phyloP scores from a whole-genome alignment of 257 asterid genomes.

The Gentiana dahurica region DNA sequence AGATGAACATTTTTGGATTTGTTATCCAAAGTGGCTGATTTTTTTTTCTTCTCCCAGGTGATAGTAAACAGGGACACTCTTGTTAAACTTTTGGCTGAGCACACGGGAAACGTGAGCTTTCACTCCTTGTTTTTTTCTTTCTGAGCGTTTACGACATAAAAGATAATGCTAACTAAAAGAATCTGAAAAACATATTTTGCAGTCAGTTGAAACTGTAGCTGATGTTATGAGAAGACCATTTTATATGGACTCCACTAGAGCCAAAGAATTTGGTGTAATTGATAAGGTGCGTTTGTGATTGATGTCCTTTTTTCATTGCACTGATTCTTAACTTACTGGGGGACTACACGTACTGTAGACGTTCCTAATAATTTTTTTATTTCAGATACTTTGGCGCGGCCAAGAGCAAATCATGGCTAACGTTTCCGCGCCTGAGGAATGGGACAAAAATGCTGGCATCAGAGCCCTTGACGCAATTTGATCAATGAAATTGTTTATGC shows the following conservation, averaged over 20 bases:
- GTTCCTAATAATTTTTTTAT: too few species aligned
- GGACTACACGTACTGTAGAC: too few species aligned
- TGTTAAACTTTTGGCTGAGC: slow-evolving; percentile 69
- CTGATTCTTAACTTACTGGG: neutral
- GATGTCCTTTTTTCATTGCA: neutral
- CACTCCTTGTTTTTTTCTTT: slow-evolving; percentile 8
- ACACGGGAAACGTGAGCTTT: slow-evolving; percentile 79
- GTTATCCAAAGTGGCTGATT: slow-evolving; percentile 7
- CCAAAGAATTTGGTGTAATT: slow-evolving; percentile 79
- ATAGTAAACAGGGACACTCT: slow-evolving; percentile 57
- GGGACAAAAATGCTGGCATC: slow-evolving; percentile 75
- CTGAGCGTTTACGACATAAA: neutral
- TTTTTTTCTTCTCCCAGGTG: slow-evolving; percentile 41
- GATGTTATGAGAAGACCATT: slow-evolving; percentile 54
- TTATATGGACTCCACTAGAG: slow-evolving; percentile 65
- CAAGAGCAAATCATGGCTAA: slow-evolving; percentile 68
- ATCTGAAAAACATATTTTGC: slow-evolving; percentile 14
- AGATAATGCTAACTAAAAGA: slow-evolving; percentile 6
- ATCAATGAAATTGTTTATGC: slow-evolving; percentile 13
- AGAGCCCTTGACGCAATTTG: slow-evolving; percentile 48
- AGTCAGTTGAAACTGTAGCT: slow-evolving; percentile 69
- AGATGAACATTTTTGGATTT: too few species aligned
- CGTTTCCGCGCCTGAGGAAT: slow-evolving; percentile 51
- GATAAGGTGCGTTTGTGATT: slow-evolving; percentile 52
- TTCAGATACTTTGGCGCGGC: slow-evolving; percentile 79